phyloP scores from a whole-genome alignment of 352 stramenopile species.

The Elongisporangium prolatum region DNA sequence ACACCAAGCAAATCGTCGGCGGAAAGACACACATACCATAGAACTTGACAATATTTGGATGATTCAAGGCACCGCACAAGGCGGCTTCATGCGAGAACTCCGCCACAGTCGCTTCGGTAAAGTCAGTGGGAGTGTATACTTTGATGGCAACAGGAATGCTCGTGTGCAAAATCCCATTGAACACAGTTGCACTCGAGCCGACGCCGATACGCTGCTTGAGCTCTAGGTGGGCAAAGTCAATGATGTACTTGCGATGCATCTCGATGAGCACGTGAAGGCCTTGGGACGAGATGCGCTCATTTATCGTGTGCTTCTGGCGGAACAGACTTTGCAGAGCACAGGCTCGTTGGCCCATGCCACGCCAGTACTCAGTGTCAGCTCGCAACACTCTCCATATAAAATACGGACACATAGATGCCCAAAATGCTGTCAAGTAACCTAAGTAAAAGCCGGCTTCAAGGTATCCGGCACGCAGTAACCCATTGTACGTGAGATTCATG shows the following conservation, averaged over 20 bases:
- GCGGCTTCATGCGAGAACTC: slow-evolving; percentile 54
- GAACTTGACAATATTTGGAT: slow-evolving; percentile 52
- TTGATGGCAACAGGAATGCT: slow-evolving; percentile 43
- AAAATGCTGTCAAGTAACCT: slow-evolving; percentile 21
- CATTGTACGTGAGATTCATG: slow-evolving; percentile 11
- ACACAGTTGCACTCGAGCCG: slow-evolving; percentile 44
- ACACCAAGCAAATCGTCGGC: slow-evolving; percentile 64
- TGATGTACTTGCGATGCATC: slow-evolving; percentile 61
- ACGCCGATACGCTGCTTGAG: slow-evolving; percentile 41
- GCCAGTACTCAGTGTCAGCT: slow-evolving; percentile 48
- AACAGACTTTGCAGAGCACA: slow-evolving; percentile 20
- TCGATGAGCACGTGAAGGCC: slow-evolving; percentile 56
- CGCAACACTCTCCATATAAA: slow-evolving; percentile 48
- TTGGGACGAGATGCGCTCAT: slow-evolving; percentile 38
- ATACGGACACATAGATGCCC: slow-evolving; percentile 23
- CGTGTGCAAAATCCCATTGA: slow-evolving; percentile 32
- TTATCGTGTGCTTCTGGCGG: slow-evolving; percentile 11
- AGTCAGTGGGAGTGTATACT: slow-evolving; percentile 45
- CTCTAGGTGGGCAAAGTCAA: slow-evolving; percentile 62
- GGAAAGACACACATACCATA: slow-evolving; percentile 68
- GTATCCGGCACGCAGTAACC: slow-evolving; percentile 15
- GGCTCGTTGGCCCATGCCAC: slow-evolving; percentile 32
- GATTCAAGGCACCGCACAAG: slow-evolving; percentile 34
- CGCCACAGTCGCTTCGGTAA: slow-evolving; percentile 46
- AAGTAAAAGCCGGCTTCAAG: slow-evolving; percentile 6